phyloP scores from a whole-genome alignment of 1,139 yeast genomes.

The Saccharomyces hybrid region DNA sequence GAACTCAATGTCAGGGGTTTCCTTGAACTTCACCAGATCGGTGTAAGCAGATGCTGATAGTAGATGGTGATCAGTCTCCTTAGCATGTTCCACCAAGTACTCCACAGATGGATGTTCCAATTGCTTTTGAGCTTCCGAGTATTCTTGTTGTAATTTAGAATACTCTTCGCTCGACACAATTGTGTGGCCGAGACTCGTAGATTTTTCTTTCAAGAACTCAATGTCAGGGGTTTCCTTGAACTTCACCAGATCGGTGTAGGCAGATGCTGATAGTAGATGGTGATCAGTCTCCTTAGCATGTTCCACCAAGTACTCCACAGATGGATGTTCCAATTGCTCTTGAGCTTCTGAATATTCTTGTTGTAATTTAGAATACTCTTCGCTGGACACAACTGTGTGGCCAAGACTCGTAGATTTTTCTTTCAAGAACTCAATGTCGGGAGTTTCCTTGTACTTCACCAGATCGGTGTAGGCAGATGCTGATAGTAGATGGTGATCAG shows the following conservation, averaged over 20 bases:
- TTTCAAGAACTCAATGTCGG: conserved; percentile 20
- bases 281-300: conserved; percentile 2
- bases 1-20: conserved; percentile 5
- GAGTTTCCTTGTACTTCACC: conserved; percentile 19
- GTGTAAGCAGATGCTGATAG: conserved; percentile 5
- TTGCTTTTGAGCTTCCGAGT: conserved; percentile 3
- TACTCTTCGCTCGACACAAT: conserved; percentile 2
- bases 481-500: not conserved
- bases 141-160: conserved; percentile 8
- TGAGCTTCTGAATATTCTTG: not conserved
- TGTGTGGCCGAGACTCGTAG: conserved; percentile 11
- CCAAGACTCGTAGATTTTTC: conserved; percentile 27
- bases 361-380: conserved; percentile 11
- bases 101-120: conserved; percentile 4
- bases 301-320: conserved; percentile 8
- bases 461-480: conserved; percentile 1
- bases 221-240: conserved; percentile 16
- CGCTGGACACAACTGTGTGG: conserved; percentile 6
- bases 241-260: conserved; percentile 11
- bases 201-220: conserved; percentile 25
- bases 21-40: conserved; percentile 1
- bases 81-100: conserved; percentile 6
- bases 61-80: conserved; percentile 1
- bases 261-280: too few relatives aligned
- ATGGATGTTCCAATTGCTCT: conserved; percentile 3